These are phyloP conservation scores for Aspergillus vadensis DNA, from an alignment of 2,329 filamentous ascomycete species.

Conservation along the genomic window DNA sequence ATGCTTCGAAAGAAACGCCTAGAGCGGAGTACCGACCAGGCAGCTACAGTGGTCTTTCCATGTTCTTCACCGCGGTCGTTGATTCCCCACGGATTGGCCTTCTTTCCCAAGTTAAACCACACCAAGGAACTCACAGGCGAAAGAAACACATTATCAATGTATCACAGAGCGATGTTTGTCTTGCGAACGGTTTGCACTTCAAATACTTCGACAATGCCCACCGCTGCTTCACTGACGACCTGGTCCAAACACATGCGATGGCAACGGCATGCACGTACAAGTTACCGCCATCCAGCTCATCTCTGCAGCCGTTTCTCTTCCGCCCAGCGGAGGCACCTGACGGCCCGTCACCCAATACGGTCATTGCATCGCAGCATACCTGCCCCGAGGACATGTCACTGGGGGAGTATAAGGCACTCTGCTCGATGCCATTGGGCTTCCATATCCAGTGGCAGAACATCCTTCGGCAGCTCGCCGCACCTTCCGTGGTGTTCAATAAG, in stretches of 20 bases:
- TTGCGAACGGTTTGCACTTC: slow-evolving; percentile 49
- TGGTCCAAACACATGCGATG: slow-evolving; percentile 21
- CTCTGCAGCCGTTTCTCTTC: slow-evolving; percentile 46
- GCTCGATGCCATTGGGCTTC: slow-evolving; percentile 51
- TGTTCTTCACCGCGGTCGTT: slow-evolving; percentile 7
- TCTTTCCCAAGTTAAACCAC: slow-evolving; percentile 42
- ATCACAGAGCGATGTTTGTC: slow-evolving; percentile 42
- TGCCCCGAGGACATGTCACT: slow-evolving; percentile 55
- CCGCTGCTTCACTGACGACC: slow-evolving; percentile 22
- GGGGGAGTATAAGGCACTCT: slow-evolving; percentile 59
- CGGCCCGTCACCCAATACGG: slow-evolving; percentile 49
- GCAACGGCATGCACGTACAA: slow-evolving; percentile 42
- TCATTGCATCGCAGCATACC: slow-evolving; percentile 52
- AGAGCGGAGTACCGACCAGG: slow-evolving; percentile 14
- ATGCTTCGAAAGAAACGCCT: slow-evolving; percentile 11
- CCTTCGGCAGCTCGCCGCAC: slow-evolving; percentile 51
- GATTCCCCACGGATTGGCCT: slow-evolving; percentile 30
- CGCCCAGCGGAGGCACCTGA: slow-evolving; percentile 29
- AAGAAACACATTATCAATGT: slow-evolving; percentile 21
- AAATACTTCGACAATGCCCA: slow-evolving; percentile 29
- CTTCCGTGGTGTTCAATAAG: slow-evolving; percentile 55
- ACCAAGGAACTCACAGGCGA: slow-evolving; percentile 39
- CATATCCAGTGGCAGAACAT: slow-evolving; percentile 61
- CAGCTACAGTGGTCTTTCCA: slow-evolving; percentile 20
- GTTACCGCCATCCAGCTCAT: slow-evolving; percentile 25